These are phyloP conservation scores for Fraxinus floribunda DNA, from an alignment of 305 asterid species.

Conservation along the genomic window DNA sequence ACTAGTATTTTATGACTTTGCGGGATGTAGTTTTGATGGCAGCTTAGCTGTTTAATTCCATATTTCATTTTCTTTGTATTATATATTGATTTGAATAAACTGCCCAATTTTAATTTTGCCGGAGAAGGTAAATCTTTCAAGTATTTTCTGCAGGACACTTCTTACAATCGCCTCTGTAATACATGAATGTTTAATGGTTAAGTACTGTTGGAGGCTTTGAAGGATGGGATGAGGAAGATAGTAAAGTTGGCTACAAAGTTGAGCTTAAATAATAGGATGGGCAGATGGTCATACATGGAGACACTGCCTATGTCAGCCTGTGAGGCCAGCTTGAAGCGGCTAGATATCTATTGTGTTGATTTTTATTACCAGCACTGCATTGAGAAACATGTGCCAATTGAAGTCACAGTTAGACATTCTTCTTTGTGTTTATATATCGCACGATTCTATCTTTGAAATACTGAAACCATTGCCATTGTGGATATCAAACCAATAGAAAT, in stretches of 20 bases:
- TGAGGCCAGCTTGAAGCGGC: constrained; percentile 40
- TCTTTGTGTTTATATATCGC: neutral
- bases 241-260: neutral
- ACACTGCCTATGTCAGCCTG: neutral
- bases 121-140: neutral
- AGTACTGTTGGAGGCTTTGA: neutral
- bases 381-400: constrained; percentile 35
- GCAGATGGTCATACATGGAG: neutral
- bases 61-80: neutral
- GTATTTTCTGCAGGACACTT: neutral
- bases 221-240: neutral
- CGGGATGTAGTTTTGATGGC: neutral
- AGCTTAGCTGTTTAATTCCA: neutral
- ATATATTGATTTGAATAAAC: neutral
- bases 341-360: constrained; percentile 35
- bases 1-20: neutral
- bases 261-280: neutral
- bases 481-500: neutral
- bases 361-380: constrained; percentile 37
- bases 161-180: neutral
- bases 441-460: neutral
- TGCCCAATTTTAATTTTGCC: neutral
- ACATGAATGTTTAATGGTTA: neutral
- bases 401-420: constrained; percentile 34
- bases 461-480: neutral